phyloP scores from a whole-genome alignment of 108 stramenopile species.

The Stephanodiscus triporus region DNA sequence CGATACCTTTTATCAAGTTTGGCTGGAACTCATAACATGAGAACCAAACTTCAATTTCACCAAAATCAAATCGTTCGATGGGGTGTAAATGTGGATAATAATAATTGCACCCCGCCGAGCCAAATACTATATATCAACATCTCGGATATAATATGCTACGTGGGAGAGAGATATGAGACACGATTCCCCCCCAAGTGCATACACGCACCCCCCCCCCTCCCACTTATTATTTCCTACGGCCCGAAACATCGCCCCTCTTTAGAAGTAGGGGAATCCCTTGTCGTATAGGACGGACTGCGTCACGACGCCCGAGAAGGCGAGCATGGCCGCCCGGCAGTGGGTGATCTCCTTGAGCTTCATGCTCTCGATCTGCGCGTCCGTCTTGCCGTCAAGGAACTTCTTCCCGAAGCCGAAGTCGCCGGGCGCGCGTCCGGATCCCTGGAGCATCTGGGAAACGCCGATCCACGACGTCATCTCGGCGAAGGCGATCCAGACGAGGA shows the following conservation, averaged over 20 bases:
- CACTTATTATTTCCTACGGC: background rate
- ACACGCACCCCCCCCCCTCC: background rate
- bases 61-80: conserved; percentile 1
- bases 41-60: conserved; percentile 1
- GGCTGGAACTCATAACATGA: background rate
- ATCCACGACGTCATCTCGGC: conserved; percentile 70
- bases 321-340: conserved; percentile 95
- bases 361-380: conserved; percentile 65
- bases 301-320: conserved; percentile 91
- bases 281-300: conserved; percentile 95
- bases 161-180: background rate
- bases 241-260: conserved; percentile 3
- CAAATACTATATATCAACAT: background rate
- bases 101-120: background rate
- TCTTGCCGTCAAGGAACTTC: conserved; percentile 73
- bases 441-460: conserved; percentile 84
- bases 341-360: conserved; percentile 91
- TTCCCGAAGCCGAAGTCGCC: conserved; percentile 94
- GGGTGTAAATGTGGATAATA: background rate
- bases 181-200: no score
- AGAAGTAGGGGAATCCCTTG: conserved; percentile 85
- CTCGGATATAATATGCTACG: background rate
- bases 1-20: background rate
- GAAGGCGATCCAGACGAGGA: conserved; percentile 76
- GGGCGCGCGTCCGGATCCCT: conserved; percentile 91